Conservation (phyloP, 345 rosid genomes). For the Boechera stricta region DNA sequence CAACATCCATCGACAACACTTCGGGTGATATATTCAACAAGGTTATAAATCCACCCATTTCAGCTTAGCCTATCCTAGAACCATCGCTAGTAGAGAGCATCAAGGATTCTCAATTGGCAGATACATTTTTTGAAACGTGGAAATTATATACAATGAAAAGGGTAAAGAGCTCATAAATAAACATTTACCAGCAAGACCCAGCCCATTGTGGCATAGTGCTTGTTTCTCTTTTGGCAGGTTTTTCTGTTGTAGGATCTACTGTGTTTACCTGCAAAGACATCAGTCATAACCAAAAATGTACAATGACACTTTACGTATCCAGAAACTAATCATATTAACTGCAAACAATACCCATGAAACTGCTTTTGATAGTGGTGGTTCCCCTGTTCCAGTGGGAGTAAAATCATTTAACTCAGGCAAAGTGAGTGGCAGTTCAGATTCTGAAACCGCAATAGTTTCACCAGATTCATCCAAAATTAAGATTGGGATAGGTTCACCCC, state of each 20-base stretch:
- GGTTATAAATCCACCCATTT: not conserved
- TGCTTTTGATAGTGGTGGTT: constrained; percentile 89
- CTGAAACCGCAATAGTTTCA: constrained; percentile 72
- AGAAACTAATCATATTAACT: constrained; percentile 10
- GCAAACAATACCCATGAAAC: constrained; percentile 71
- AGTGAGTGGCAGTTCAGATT: constrained; percentile 79
- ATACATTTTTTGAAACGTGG: not conserved
- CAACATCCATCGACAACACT: not conserved
- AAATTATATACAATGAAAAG: constrained; percentile 7
- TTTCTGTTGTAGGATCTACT: constrained; percentile 66
- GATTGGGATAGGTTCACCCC: constrained; percentile 99
- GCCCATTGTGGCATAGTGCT: constrained; percentile 99
- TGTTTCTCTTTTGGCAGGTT: constrained; percentile 86
- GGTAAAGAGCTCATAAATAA: constrained; percentile 14
- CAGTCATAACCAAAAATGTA: constrained; percentile 1
- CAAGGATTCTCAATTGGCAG: not conserved
- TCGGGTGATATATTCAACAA: not conserved
- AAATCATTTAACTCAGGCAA: constrained; percentile 93
- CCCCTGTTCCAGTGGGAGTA: constrained; percentile 92
- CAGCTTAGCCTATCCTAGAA: not conserved
- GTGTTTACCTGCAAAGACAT: constrained; percentile 62
- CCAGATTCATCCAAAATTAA: constrained; percentile 67
- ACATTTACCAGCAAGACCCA: constrained; percentile 91
- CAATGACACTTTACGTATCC: not conserved
- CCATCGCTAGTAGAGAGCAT: not conserved